Evolutionary conservation across 352 stramenopile species (phyloP).

Genomic region (Globisporangium rhizosaccharum): DNA sequence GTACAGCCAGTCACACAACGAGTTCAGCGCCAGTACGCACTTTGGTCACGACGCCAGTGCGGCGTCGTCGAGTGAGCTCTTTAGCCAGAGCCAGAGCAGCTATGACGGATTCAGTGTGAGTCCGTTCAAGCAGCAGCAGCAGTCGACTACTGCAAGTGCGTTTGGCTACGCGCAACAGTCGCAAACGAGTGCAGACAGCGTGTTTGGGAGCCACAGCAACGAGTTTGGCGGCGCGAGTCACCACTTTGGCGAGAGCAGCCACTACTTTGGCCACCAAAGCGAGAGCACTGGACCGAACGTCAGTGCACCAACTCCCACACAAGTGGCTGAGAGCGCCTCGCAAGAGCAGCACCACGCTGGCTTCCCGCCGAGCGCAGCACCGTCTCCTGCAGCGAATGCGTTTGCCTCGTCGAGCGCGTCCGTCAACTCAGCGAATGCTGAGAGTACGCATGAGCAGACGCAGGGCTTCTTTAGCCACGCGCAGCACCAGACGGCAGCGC

Average conservation of each 20-base stretch:
- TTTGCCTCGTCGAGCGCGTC: not conserved
- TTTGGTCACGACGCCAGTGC: conserved; percentile 18
- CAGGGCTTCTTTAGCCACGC: conserved; percentile 6
- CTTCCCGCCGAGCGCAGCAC: not conserved
- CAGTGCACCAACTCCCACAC: not conserved
- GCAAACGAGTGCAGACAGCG: not conserved
- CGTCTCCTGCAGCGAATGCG: not conserved
- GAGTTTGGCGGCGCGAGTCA: not conserved
- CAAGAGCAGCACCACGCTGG: conserved; percentile 7
- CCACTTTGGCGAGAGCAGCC: conserved; percentile 1
- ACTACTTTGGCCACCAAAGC: not conserved
- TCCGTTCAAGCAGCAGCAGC: conserved; percentile 9
- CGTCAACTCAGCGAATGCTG: not conserved
- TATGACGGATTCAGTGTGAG: conserved; percentile 8
- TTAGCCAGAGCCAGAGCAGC: conserved; percentile 17
- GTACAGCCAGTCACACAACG: conserved; percentile 10
- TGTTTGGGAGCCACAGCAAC: not conserved
- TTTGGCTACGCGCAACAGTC: conserved; percentile 6
- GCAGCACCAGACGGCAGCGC: not conserved
- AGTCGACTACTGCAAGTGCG: not conserved
- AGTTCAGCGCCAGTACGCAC: conserved; percentile 11
- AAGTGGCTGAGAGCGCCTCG: not conserved
- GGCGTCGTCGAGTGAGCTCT: conserved; percentile 20
- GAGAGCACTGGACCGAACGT: not conserved
- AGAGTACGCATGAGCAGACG: not conserved